Conservation (phyloP, 768 basidiomycete species). For the Baorangia bicolor region DNA sequence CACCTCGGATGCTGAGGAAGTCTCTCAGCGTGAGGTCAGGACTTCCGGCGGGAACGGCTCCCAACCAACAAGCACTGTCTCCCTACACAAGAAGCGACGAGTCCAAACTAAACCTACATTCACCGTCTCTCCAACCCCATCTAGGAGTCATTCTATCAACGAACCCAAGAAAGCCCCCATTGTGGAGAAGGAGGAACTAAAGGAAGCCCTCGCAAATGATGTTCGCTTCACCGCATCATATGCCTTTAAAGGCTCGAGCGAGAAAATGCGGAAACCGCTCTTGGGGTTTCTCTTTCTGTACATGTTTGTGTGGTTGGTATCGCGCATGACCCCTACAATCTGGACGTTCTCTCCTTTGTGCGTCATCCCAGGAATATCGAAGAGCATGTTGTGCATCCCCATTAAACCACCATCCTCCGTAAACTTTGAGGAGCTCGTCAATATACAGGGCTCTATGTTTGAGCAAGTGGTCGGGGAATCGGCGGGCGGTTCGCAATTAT, state of each 20-base stretch:
- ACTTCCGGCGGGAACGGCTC: constrained; percentile 6
- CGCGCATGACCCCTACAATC: constrained; percentile 42
- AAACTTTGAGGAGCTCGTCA: constrained; percentile 60
- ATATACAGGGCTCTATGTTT: constrained; percentile 60
- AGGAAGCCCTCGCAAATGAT: constrained; percentile 21
- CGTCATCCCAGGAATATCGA: constrained; percentile 57
- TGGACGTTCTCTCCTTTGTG: constrained; percentile 58
- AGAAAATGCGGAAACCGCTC: constrained; percentile 55
- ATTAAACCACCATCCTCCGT: constrained; percentile 34
- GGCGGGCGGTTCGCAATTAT: constrained; percentile 55
- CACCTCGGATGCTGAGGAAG: constrained; percentile 18
- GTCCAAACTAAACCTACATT: constrained; percentile 19
- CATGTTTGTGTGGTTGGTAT: constrained; percentile 46
- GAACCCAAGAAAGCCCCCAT: constrained; percentile 29
- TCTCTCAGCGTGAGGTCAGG: constrained; percentile 6
- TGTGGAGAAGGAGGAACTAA: constrained; percentile 29
- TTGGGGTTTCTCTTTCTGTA: constrained; percentile 51
- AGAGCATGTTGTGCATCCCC: constrained; percentile 41
- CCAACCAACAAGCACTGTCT: constrained; percentile 18
- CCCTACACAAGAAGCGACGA: constrained; percentile 31
- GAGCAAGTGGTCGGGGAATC: constrained; percentile 62
- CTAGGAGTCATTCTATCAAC: constrained; percentile 17
- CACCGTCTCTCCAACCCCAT: constrained; percentile 19
- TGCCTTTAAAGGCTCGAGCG: constrained; percentile 41
- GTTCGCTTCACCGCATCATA: constrained; percentile 38